Evolutionary conservation across 306 rosid genomes (phyloP).

Genomic region (Trifolium fragiferum): DNA sequence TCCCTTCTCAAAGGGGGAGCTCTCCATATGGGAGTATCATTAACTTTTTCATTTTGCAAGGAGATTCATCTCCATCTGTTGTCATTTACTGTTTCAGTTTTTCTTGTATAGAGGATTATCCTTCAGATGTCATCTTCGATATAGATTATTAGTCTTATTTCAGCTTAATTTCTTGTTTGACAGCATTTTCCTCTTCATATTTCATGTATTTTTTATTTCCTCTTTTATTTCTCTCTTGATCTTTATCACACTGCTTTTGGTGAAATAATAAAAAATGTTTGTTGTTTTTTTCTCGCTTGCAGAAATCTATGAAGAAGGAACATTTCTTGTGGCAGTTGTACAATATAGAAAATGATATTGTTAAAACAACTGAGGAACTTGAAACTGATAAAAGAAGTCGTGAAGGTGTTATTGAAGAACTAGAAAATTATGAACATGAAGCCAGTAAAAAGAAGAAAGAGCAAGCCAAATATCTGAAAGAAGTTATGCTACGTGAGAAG

Average conservation of each 20-base stretch:
- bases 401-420: slow-evolving; percentile 70
- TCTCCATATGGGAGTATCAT: slow-evolving; percentile 9
- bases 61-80: not conserved
- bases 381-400: slow-evolving; percentile 74
- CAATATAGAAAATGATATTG: slow-evolving; percentile 76
- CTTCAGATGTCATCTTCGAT: not conserved
- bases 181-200: slow-evolving; percentile 22
- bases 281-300: slow-evolving; percentile 47
- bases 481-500: slow-evolving; percentile 73
- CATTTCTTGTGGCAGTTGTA: slow-evolving; percentile 90
- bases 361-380: slow-evolving; percentile 70
- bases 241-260: slow-evolving; percentile 5
- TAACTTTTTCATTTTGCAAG: not conserved
- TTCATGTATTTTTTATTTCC: slow-evolving; percentile 33
- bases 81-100: not conserved
- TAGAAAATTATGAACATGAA: slow-evolving; percentile 71
- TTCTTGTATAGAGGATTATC: not conserved
- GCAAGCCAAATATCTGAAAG: slow-evolving; percentile 80
- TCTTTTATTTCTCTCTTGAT: slow-evolving; percentile 32
- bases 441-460: slow-evolving; percentile 85
- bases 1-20: too few relatives aligned
- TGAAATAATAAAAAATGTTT: slow-evolving; percentile 29
- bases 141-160: not conserved
- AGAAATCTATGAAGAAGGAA: slow-evolving; percentile 86
- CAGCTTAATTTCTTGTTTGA: slow-evolving; percentile 9